A percentile compares a stretch with the other conserved stretches of the same genome.
Conservation (phyloP, 2,329 filamentous ascomycete species). For the Mariannaea sp. region DNA sequence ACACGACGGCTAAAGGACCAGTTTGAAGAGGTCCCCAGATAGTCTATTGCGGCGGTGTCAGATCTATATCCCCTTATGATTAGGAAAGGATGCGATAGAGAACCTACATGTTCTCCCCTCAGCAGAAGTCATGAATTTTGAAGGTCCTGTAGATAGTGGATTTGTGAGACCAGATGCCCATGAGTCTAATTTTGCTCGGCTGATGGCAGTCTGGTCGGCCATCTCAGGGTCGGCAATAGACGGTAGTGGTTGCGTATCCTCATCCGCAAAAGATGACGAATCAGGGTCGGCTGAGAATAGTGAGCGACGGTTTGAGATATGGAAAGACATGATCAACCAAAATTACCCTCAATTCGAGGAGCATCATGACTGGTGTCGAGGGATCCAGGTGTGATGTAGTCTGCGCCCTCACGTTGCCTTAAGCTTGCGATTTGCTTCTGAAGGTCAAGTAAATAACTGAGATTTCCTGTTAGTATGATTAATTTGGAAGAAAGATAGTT, state of each 20-base stretch:
- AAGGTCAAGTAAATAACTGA: slow-evolving; percentile 45
- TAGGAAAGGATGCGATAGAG: neutral
- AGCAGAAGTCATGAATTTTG: slow-evolving; percentile 48
- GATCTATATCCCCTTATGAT: rapidly evolving
- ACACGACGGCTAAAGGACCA: slow-evolving; percentile 59
- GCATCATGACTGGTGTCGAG: slow-evolving; percentile 29
- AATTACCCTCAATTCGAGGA: slow-evolving; percentile 23
- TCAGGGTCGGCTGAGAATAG: slow-evolving; percentile 15
- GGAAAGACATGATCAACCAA: neutral
- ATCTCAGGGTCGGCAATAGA: slow-evolving; percentile 24
- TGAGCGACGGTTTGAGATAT: neutral
- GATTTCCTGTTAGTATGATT: slow-evolving; percentile 4
- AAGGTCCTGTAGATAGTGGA: slow-evolving; percentile 47
- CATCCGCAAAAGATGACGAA: slow-evolving; percentile 10
- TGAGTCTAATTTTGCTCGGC: slow-evolving; percentile 33
- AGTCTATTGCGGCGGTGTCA: slow-evolving; percentile 47
- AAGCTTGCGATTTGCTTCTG: slow-evolving; percentile 36
- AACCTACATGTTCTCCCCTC: slow-evolving; percentile 50
- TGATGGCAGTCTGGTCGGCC: slow-evolving; percentile 22
- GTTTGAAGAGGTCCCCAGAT: slow-evolving; percentile 60
- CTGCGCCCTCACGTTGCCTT: slow-evolving; percentile 12
- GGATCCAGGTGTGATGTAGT: slow-evolving; percentile 33
- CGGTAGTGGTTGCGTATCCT: slow-evolving; percentile 18
- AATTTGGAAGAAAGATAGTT: slow-evolving; percentile 9
- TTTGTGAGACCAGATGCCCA: slow-evolving; percentile 46